These are phyloP conservation scores for Mucor lusitanicus DNA, from an alignment of 371 early-diverging fungal genomes.

Conservation along the genomic window DNA sequence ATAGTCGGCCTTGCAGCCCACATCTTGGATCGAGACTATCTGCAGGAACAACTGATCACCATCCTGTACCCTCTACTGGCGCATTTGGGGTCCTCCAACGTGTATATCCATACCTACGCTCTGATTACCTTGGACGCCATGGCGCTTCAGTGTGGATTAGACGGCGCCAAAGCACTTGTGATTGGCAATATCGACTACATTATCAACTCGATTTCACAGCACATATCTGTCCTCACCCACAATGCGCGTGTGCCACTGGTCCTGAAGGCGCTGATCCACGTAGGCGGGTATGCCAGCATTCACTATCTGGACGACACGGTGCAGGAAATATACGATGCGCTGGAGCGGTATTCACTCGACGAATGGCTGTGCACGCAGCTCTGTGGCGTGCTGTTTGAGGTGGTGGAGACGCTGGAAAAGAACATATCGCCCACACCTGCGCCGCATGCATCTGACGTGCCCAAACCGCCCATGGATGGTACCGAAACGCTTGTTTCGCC, in stretches of 20 bases:
- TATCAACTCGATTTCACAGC: slow-evolving; percentile 56
- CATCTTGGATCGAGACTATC: slow-evolving; percentile 18
- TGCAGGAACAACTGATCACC: slow-evolving; percentile 52
- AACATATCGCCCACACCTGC: background rate
- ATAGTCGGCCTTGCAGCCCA: slow-evolving; percentile 27
- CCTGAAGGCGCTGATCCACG: slow-evolving; percentile 53
- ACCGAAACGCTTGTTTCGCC: slow-evolving; percentile 13
- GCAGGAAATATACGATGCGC: slow-evolving; percentile 60
- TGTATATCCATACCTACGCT: slow-evolving; percentile 42
- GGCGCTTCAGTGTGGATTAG: slow-evolving; percentile 33
- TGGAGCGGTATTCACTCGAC: slow-evolving; percentile 50
- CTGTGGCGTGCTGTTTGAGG: slow-evolving; percentile 43
- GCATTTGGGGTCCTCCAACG: slow-evolving; percentile 48
- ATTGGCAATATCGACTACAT: slow-evolving; percentile 67
- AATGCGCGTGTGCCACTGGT: slow-evolving; percentile 58
- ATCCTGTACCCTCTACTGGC: slow-evolving; percentile 60
- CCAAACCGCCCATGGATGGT: background rate
- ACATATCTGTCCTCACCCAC: slow-evolving; percentile 41
- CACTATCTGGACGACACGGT: slow-evolving; percentile 60
- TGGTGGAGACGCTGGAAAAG: slow-evolving; percentile 35
- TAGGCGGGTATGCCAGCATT: slow-evolving; percentile 49
- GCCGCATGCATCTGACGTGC: background rate
- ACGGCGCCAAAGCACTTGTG: slow-evolving; percentile 36
- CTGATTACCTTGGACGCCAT: slow-evolving; percentile 42
- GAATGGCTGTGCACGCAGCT: slow-evolving; percentile 40